These are phyloP conservation scores for Botrytis pseudocinerea DNA, from an alignment of 2,329 filamentous ascomycete species.

Conservation along the genomic window DNA sequence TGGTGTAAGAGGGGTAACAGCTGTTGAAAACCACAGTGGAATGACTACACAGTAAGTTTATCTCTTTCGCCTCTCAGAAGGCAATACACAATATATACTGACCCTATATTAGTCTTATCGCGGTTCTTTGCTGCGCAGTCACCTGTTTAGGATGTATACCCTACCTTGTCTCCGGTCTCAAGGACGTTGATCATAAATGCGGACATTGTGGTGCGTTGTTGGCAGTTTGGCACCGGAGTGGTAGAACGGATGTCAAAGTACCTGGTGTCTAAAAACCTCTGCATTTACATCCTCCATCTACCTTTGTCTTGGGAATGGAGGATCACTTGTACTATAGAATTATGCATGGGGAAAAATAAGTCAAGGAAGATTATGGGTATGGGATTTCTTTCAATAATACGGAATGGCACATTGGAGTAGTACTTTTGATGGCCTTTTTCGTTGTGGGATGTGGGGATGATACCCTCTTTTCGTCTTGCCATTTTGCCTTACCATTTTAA, in stretches of 20 bases:
- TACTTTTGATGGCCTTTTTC: neutral
- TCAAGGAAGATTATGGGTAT: neutral
- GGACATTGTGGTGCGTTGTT: constrained; percentile 45
- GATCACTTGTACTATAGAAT: neutral
- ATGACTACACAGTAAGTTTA: constrained; percentile 33
- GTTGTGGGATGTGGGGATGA: neutral
- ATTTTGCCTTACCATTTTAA: neutral
- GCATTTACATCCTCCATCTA: neutral
- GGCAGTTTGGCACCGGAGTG: constrained; percentile 47
- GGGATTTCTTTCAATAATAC: neutral
- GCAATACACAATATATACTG: neutral
- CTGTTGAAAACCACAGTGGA: constrained; percentile 28
- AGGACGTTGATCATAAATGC: constrained; percentile 49
- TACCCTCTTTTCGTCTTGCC: constrained; percentile 9
- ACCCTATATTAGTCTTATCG: constrained; percentile 27
- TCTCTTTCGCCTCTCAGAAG: neutral
- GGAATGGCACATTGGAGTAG: neutral
- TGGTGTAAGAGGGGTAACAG: constrained; percentile 30
- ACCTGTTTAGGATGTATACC: constrained; percentile 46
- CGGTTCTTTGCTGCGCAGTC: constrained; percentile 30
- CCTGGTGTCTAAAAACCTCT: neutral
- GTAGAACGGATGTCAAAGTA: constrained; percentile 43
- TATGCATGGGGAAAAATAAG: neutral
- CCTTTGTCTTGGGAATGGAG: neutral
- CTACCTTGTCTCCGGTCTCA: constrained; percentile 45